Conservation (phyloP, 1,284 basidiomycete genomes). For the Rhodofomes roseus region DNA sequence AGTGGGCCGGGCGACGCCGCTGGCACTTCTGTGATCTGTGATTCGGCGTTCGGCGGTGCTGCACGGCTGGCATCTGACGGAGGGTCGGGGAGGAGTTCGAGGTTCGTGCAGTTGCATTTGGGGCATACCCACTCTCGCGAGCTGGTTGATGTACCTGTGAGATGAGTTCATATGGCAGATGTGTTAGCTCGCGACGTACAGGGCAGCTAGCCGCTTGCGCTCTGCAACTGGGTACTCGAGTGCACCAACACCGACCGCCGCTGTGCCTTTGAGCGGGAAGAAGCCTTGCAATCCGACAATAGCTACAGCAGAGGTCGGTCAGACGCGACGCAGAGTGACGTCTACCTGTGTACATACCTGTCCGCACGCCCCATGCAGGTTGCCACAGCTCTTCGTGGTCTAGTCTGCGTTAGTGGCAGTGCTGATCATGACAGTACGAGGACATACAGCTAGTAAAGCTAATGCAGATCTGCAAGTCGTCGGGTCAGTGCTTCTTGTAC, state of each 20-base stretch:
- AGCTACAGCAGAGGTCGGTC: constrained; percentile 38
- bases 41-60: neutral
- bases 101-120: constrained; percentile 66
- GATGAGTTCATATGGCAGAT: constrained; percentile 4
- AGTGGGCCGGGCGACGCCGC: neutral
- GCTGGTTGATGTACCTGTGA: constrained; percentile 35
- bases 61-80: constrained; percentile 10
- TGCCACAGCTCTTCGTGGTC: constrained; percentile 93
- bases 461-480: constrained; percentile 77
- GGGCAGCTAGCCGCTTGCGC: constrained; percentile 73
- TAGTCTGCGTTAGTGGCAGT: constrained; percentile 23
- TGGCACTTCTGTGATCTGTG: neutral
- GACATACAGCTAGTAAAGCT: constrained; percentile 83
- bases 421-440: no score
- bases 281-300: constrained; percentile 91
- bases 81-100: constrained; percentile 71
- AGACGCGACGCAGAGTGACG: constrained; percentile 4
- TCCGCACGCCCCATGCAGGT: constrained; percentile 96
- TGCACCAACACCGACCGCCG: constrained; percentile 87
- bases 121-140: constrained; percentile 83
- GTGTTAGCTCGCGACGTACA: constrained; percentile 46
- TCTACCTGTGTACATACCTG: constrained; percentile 45
- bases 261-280: constrained; percentile 86
- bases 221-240: constrained; percentile 80
- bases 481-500: neutral